phyloP scores from a whole-genome alignment of 2,329 filamentous ascomycete species.

The Lachnellula hyalina region DNA sequence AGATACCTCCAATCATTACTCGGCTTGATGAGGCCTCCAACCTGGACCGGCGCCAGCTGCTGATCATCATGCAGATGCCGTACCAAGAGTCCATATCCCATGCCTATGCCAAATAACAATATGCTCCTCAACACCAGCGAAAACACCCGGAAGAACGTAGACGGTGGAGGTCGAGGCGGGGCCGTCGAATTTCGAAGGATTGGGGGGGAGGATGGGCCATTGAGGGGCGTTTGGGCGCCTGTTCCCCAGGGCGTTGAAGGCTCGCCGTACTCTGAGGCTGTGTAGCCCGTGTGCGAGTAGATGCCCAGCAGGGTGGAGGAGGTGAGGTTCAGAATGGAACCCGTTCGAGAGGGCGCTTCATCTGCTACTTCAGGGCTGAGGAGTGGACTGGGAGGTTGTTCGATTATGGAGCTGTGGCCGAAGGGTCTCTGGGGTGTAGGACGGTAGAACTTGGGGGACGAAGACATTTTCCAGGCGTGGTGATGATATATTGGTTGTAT shows the following conservation, averaged over 20 bases:
- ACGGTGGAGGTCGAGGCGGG: conserved; percentile 25
- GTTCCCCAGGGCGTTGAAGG: conserved; percentile 71
- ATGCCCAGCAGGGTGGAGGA: conserved; percentile 88
- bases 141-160: conserved; percentile 20
- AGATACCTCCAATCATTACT: conserved; percentile 61
- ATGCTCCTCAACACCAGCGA: conserved; percentile 54
- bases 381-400: conserved; percentile 51
- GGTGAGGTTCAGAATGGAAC: conserved; percentile 80
- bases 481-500: no score
- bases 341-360: conserved; percentile 59
- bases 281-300: conserved; percentile 64
- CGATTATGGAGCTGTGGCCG: conserved; percentile 47
- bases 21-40: conserved; percentile 38
- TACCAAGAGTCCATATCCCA: conserved; percentile 77
- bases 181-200: conserved; percentile 3
- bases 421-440: conserved; percentile 71
- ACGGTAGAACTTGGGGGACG: conserved; percentile 51
- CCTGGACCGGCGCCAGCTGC: conserved; percentile 56
- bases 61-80: conserved; percentile 70
- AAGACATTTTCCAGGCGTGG: no score
- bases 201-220: neutral
- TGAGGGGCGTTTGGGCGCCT: conserved; percentile 59
- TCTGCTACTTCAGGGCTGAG: conserved; percentile 52
- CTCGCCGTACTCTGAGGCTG: conserved; percentile 45
- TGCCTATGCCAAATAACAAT: conserved; percentile 72